A percentile compares a stretch with the other conserved stretches of the same genome.
These are phyloP conservation scores for Cinnamomum micranthum DNA, from an alignment of 164 flowering plant genomes.

Conservation along the genomic window DNA sequence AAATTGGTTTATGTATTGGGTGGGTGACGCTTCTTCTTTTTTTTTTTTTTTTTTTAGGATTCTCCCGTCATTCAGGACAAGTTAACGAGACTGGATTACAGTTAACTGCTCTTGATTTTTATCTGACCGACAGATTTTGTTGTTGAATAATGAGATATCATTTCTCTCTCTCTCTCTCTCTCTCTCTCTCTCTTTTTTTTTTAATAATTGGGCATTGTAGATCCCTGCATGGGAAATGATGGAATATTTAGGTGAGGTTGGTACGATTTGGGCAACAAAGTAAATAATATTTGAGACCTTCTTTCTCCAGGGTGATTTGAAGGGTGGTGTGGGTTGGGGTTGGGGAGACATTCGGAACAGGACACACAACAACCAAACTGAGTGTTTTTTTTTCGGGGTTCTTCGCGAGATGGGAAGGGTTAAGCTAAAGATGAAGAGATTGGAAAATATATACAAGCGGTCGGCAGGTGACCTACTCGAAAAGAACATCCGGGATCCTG, in stretches of 20 bases:
- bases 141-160: background rate
- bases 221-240: background rate
- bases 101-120: background rate
- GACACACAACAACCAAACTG: background rate
- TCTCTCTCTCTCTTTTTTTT: no score
- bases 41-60: background rate
- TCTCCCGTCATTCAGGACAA: background rate
- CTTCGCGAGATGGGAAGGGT: slow-evolving; percentile 72
- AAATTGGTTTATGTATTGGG: background rate
- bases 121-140: background rate
- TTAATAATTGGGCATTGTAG: background rate
- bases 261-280: background rate
- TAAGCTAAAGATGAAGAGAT: slow-evolving; percentile 77
- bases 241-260: background rate
- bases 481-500: slow-evolving; percentile 68
- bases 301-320: background rate
- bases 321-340: background rate
- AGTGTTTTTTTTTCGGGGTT: no score
- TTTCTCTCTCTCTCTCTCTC: no score
- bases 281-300: background rate
- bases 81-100: background rate
- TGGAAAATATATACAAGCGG: slow-evolving; percentile 67
- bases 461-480: slow-evolving; percentile 76
- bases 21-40: background rate
- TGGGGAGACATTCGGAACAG: background rate